Evolutionary conservation across 805 yeast genomes (phyloP), one percentile per base, ranked within the genome.

Genomic region (Tetrapisispora iriomotensis): DNA sequence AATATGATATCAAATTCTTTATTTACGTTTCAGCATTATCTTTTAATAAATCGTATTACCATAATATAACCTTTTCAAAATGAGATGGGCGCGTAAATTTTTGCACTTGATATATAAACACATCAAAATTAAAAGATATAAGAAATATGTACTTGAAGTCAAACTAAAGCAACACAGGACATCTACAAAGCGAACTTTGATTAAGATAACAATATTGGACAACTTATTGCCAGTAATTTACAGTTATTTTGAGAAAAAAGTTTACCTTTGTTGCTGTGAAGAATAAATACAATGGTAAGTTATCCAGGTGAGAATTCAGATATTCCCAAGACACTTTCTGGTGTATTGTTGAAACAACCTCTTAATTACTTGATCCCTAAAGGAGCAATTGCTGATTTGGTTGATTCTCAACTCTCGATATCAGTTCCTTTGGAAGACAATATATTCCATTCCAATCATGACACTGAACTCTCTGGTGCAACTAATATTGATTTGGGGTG

Each of bases 351-450:
- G 13, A 36, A 34, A 23, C 54, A 50, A 32, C 61, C 63, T 8
- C 30, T 60, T 7, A 49, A 44, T 30, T 46, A 49, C 39, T 39
- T 60, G 28, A 45, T 58, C 2, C 64, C 64, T 3, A 60, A 60
- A 34, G 49, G 43, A 19, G 51, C 45, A 3, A 36, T 57, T 4
- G 41, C 54, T 1, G 20, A 45, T 10, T 30, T 52, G 19, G 32
- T 53, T 10, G 42, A 33, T 22, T 37, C 49, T 1, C 40, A 47
- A 13, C 26, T 48, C n/a, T 28, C 36, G 3, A 31, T 38, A 1
- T 38, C 42, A 20, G 18, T 48, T 6, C 39, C 42, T 14, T n/a
- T 23, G 15, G 31, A 23, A 12, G 38, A 24, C 13, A 35, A 38
- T 20, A 41, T 41, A 21, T 49, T 45, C 28, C 28, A 31, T 23